phyloP scores from a whole-genome alignment of 192 early-diverging fungal species.

The Radiomyces spectabilis region DNA sequence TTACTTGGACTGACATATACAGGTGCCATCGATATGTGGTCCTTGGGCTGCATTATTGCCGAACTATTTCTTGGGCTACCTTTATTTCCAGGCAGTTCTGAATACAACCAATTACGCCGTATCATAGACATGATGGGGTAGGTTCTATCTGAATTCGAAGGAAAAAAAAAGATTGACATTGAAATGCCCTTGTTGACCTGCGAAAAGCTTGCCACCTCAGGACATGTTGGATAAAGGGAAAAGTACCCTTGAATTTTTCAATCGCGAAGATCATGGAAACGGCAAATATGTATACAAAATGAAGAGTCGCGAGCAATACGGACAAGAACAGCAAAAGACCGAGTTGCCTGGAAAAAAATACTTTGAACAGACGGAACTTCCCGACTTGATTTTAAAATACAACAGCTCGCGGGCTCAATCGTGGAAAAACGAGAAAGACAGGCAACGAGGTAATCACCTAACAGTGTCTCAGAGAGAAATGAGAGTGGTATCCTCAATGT shows the following conservation, averaged over 20 bases:
- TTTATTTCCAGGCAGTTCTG: constrained; percentile 89
- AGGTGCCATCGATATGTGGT: constrained; percentile 97
- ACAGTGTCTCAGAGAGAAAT: background rate
- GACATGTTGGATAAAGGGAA: constrained; percentile 91
- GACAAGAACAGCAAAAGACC: constrained; percentile 2
- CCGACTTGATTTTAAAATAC: constrained; percentile 4
- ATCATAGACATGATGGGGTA: constrained; percentile 89
- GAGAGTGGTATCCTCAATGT: background rate
- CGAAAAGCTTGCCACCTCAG: constrained; percentile 56
- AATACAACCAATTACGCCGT: constrained; percentile 90
- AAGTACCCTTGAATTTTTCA: constrained; percentile 75
- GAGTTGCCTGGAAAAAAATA: constrained; percentile 13
- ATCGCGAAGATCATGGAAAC: constrained; percentile 43
- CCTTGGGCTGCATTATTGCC: constrained; percentile 91
- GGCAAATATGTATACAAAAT: constrained; percentile 17
- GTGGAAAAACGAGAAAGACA: background rate
- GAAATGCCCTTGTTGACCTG: background rate
- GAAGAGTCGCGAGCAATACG: constrained; percentile 8
- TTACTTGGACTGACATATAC: constrained; percentile 88
- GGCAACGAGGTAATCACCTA: background rate
- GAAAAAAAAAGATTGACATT: background rate
- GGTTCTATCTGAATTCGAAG: background rate
- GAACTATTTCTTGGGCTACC: constrained; percentile 92
- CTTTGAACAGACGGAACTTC: constrained; percentile 3
- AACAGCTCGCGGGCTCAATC: background rate